A percentile compares a stretch with the other conserved stretches of the same genome.
Conservation (phyloP, 768 basidiomycete species). For the Lactarius hengduanensis region DNA sequence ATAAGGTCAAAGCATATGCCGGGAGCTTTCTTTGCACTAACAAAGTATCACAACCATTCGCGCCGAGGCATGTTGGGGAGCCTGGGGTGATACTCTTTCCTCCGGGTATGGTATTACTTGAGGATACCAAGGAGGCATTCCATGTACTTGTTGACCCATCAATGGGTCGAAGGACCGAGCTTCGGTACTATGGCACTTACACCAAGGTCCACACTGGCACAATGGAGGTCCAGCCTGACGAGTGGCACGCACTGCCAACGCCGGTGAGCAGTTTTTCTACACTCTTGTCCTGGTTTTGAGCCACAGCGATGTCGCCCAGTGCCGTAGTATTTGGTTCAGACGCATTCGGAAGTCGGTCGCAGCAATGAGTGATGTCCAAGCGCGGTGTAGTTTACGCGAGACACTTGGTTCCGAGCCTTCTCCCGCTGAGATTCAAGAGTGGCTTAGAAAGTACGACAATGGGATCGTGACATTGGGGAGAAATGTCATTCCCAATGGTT, state of each 20-base stretch:
- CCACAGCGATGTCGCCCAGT: not conserved
- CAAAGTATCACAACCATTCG: not conserved
- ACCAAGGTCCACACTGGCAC: not conserved
- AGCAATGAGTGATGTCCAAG: not conserved
- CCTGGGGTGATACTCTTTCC: not conserved
- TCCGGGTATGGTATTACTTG: not conserved
- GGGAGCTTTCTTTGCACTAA: not conserved
- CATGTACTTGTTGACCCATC: not conserved
- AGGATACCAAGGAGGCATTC: not conserved
- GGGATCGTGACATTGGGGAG: rapidly evolving
- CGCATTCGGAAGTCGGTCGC: rapidly evolving
- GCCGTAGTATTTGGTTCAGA: rapidly evolving
- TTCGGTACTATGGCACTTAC: not conserved
- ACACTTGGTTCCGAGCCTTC: not conserved
- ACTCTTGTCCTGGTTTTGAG: not conserved
- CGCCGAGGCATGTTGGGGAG: not conserved
- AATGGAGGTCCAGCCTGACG: not conserved
- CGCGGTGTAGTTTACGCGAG: not conserved
- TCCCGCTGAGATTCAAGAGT: not conserved
- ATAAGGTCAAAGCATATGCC: not conserved
- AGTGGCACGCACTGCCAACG: not conserved
- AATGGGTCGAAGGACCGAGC: not conserved
- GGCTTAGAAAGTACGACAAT: not conserved
- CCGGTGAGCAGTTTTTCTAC: not conserved
- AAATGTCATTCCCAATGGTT: not conserved